These are phyloP conservation scores for Lactarius vividus DNA, from an alignment of 768 basidiomycete species.

Conservation along the genomic window DNA sequence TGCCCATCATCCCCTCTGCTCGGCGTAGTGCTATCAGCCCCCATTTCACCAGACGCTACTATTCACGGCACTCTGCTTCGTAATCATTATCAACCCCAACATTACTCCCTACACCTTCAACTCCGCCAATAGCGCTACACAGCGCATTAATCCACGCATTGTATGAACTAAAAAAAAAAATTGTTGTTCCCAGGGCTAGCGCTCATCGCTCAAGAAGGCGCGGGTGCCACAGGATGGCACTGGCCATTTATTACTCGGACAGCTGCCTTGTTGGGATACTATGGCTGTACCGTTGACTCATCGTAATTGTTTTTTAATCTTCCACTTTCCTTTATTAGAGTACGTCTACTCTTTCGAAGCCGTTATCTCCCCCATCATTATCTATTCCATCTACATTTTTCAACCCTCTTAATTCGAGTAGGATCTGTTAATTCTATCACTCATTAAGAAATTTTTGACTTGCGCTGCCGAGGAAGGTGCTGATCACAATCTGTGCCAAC, in stretches of 20 bases:
- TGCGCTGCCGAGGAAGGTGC: not conserved
- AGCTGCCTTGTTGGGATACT: not conserved
- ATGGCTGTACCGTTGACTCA: not conserved
- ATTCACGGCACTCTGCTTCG: not conserved
- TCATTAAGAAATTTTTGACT: not conserved
- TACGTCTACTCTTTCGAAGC: slow-evolving; percentile 4
- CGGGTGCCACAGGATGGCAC: slow-evolving; percentile 1
- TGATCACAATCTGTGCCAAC: not conserved
- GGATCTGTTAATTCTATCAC: slow-evolving; percentile 11
- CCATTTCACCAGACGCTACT: not conserved
- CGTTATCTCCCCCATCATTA: not conserved
- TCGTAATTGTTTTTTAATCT: slow-evolving; percentile 1
- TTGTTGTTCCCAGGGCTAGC: not conserved
- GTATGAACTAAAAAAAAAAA: not conserved
- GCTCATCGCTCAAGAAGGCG: slow-evolving; percentile 1
- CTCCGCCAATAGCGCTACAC: not conserved
- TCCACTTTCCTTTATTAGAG: slow-evolving; percentile 18
- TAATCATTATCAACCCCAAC: slow-evolving; percentile 4
- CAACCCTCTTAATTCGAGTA: slow-evolving; percentile 2
- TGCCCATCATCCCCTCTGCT: not conserved
- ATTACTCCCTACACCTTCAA: not conserved
- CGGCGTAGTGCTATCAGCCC: not conserved
- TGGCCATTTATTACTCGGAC: not conserved
- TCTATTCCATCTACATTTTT: slow-evolving; percentile 5
- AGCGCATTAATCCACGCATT: not conserved